phyloP scores from a whole-genome alignment of 345 rosid genomes.

The Clarkia xantiana region DNA sequence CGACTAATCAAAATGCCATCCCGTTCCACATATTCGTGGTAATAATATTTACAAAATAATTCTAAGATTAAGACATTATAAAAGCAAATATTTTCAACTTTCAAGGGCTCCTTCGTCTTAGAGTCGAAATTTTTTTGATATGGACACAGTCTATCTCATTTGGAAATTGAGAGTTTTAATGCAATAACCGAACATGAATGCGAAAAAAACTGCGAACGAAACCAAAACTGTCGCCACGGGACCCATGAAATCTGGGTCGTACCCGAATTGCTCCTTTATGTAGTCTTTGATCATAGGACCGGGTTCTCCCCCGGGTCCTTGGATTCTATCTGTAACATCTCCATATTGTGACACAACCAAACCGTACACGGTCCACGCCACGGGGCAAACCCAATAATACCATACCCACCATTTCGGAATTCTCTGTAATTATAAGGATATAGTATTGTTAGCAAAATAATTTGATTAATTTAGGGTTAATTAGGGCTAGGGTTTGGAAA shows the following conservation, averaged over 20 bases:
- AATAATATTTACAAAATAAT: too few species aligned
- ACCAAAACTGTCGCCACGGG: slow-evolving; percentile 46
- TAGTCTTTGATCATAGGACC: slow-evolving; percentile 27
- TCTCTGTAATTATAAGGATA: slow-evolving; percentile 17
- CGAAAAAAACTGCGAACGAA: slow-evolving; percentile 48
- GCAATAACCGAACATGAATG: slow-evolving; percentile 59
- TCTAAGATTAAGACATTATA: too few species aligned
- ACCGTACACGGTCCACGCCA: slow-evolving; percentile 79
- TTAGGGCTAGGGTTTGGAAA: slow-evolving; percentile 3
- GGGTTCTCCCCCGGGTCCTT: slow-evolving; percentile 20
- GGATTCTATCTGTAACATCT: slow-evolving; percentile 28
- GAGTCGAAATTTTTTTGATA: too few species aligned
- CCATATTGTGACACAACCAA: slow-evolving; percentile 58
- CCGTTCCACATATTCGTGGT: too few species aligned
- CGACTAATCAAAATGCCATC: too few species aligned
- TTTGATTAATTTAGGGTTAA: neutral
- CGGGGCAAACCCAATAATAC: slow-evolving; percentile 87
- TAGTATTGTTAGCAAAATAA: neutral
- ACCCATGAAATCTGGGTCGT: slow-evolving; percentile 50
- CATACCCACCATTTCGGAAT: slow-evolving; percentile 89
- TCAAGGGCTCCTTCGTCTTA: too few species aligned
- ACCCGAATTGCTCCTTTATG: slow-evolving; percentile 44
- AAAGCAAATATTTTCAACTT: too few species aligned
- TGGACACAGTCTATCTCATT: slow-evolving; percentile 25
- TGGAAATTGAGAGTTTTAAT: slow-evolving; percentile 74